phyloP scores from a whole-genome alignment of 139 green algal species.

The Haematococcus sp. region DNA sequence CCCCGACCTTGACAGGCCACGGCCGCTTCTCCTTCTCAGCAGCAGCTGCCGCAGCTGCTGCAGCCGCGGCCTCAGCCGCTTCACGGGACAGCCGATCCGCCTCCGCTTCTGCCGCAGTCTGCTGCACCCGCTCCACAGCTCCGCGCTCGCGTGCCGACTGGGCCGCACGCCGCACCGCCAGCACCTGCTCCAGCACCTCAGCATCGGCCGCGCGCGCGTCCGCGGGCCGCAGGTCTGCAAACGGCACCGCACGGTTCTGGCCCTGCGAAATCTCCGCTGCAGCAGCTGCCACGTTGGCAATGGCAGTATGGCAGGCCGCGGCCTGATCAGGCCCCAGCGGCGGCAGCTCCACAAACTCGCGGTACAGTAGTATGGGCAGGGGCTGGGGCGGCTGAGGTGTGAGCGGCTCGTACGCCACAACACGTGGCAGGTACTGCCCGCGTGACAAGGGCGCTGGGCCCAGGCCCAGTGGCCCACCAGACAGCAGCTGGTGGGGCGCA shows the following conservation, averaged over 20 bases:
- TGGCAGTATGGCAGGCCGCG: slow-evolving; percentile 2
- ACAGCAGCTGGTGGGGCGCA: slow-evolving; percentile 9
- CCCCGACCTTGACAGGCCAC: slow-evolving; percentile 41
- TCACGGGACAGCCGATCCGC: slow-evolving; percentile 4
- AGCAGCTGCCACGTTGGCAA: not conserved
- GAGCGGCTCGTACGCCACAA: slow-evolving; percentile 37
- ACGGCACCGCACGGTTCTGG: not conserved
- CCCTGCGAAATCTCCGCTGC: not conserved
- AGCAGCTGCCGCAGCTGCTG: slow-evolving; percentile 11
- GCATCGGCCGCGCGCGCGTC: not conserved
- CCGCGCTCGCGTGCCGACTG: not conserved
- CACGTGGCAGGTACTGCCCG: slow-evolving; percentile 29
- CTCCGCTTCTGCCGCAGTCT: slow-evolving; percentile 16
- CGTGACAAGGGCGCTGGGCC: not conserved
- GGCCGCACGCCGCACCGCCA: slow-evolving; percentile 11
- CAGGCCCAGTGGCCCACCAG: not conserved
- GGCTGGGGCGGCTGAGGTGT: not conserved
- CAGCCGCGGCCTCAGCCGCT: slow-evolving; percentile 12
- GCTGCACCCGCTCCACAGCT: not conserved
- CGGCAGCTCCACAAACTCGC: slow-evolving; percentile 37
- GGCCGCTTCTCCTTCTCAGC: slow-evolving; percentile 29
- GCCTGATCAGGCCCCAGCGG: slow-evolving; percentile 4
- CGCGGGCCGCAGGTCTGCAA: not conserved
- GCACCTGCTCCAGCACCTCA: slow-evolving; percentile 31
- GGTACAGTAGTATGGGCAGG: slow-evolving; percentile 38